Base-by-base conservation (phyloP, 2,329 filamentous ascomycete genomes). In the Trichoderma aggressivum region DNA sequence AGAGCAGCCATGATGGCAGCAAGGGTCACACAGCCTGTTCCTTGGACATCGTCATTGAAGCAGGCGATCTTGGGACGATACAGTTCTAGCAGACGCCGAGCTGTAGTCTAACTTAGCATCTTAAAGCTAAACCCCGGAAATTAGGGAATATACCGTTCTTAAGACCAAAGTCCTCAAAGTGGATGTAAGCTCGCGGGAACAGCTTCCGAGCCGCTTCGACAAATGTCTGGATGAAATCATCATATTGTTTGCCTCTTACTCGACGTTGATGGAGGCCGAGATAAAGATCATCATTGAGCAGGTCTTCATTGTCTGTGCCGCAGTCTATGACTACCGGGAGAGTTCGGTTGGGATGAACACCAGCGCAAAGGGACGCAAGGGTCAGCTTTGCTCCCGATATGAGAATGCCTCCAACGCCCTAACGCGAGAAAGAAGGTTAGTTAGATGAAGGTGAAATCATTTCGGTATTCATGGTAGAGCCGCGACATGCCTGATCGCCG, bases 31-130 rank as follows among this genome's bases (percentile, higher is more conserved):
- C 92, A 95, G 0, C 94, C 94, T 0, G 94, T 97, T 1, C 94
- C 94, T 79, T 97, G 94, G 0, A 97, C 90, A 78, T 97, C 94
- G 71, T 97, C 94, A 76, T 97, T 97, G 85, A 97, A 97, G 79
- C 93, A 97, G 0, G 94, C 86, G 8, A 95, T 90, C 63, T 91
- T 78, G 0, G 90, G 86, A 1, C 91, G 88, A 76, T 96, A 97
- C 43, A 85, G 87, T 72, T 97, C 92, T 1, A 97, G 84, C 3
- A 97, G 87, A 4, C 92, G 87, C 34, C 92, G 86, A 0, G 93
- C 92, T 86, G 36, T 2, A 14, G 0, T 6, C 3, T 7, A 3
- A 5, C 11, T 59, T 63, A 68, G n/a, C 7, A 7, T 43, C 11
- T 18, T 8, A 14, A 10, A 43, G 3, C 14, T 5, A 11, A 3